Evolutionary conservation across 352 stramenopile genomes (phyloP).

Genomic region (Phytophthora parvispora): DNA sequence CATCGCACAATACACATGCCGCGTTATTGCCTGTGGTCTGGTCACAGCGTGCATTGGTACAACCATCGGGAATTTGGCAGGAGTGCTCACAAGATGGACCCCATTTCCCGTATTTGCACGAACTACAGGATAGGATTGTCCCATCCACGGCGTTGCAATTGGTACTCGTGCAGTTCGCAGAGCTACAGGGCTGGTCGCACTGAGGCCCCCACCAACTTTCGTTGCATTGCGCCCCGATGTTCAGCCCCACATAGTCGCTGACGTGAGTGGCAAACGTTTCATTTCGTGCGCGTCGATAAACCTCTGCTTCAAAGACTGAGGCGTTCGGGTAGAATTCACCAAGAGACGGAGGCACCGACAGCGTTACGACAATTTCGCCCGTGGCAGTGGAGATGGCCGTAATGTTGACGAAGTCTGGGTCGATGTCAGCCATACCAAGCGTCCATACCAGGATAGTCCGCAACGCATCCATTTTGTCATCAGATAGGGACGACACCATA

Average conservation of each 20-base stretch:
- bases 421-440: slow-evolving; percentile 37
- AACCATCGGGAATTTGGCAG: slow-evolving; percentile 23
- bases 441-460: slow-evolving; percentile 25
- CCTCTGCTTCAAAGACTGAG: slow-evolving; percentile 20
- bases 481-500: slow-evolving; percentile 11
- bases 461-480: slow-evolving; percentile 14
- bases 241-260: slow-evolving; percentile 20
- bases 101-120: slow-evolving; percentile 27
- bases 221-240: slow-evolving; percentile 16
- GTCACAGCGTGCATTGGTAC: slow-evolving; percentile 21
- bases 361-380: slow-evolving; percentile 21
- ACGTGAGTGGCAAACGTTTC: slow-evolving; percentile 16
- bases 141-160: slow-evolving; percentile 35
- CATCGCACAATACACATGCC: slow-evolving; percentile 23
- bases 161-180: slow-evolving; percentile 15
- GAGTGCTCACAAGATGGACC: slow-evolving; percentile 10
- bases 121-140: slow-evolving; percentile 14
- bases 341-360: slow-evolving; percentile 33
- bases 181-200: slow-evolving; percentile 20
- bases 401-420: slow-evolving; percentile 31
- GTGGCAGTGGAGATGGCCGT: slow-evolving; percentile 12
- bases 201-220: slow-evolving; percentile 18
- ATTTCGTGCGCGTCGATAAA: slow-evolving; percentile 29
- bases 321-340: slow-evolving; percentile 28
- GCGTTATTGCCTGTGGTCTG: slow-evolving; percentile 9